Conservation (phyloP, 2,329 filamentous ascomycete genomes). For the Grosmannia serpens region DNA sequence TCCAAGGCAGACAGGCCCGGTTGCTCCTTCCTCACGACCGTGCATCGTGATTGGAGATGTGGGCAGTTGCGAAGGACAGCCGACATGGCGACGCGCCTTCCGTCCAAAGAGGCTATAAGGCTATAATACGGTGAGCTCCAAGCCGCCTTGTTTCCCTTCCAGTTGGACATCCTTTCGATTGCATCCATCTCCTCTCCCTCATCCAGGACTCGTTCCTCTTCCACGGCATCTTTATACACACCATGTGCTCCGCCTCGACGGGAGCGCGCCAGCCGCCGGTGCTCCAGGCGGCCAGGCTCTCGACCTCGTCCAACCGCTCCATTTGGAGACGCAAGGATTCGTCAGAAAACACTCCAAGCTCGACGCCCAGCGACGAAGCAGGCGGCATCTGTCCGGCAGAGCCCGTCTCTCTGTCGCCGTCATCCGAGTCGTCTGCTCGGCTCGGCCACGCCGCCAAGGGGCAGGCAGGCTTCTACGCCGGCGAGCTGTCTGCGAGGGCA, state of each 20-base stretch:
- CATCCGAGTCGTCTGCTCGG: neutral
- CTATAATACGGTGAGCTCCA: neutral
- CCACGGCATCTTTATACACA: neutral
- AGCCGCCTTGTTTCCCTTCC: neutral
- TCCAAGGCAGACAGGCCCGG: neutral
- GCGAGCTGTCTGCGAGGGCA: neutral
- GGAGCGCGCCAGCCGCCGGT: neutral
- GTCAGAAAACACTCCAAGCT: constrained; percentile 11
- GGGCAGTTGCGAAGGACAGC: neutral
- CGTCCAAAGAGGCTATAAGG: too few relatives aligned
- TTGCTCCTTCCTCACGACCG: neutral
- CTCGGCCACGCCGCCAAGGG: neutral
- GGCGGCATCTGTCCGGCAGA: constrained; percentile 5
- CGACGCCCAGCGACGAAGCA: constrained; percentile 7
- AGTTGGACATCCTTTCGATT: neutral
- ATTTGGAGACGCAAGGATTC: constrained; percentile 13
- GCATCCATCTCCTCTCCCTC: neutral
- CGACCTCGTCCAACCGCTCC: neutral
- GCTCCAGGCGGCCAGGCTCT: neutral
- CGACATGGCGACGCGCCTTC: neutral
- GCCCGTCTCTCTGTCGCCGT: neutral
- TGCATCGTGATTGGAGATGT: neutral
- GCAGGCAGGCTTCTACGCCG: neutral
- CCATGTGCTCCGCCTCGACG: neutral
- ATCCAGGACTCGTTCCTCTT: neutral